Evolutionary conservation across 805 yeast species (phyloP), one percentile per base, ranked within the genome.

Genomic region (Dipodascus geniculatus): DNA sequence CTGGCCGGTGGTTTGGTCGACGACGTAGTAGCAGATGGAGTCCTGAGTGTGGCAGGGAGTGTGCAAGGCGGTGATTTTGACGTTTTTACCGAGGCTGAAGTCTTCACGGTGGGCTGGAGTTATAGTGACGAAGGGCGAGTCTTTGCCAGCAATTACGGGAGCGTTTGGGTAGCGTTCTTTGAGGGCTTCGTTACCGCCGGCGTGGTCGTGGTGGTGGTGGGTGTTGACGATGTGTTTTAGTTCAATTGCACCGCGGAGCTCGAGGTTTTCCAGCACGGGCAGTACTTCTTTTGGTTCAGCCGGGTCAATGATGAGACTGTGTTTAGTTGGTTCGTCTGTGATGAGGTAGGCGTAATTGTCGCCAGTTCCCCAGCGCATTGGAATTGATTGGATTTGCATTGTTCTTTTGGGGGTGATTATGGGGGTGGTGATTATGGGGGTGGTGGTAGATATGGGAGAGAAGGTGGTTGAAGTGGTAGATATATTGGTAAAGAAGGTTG

Each of bases 21-120:
- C 72, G 0, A 79, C 88, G 61, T 69, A 85, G 68, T 88, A 93
- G 65, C 98, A 91, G 56, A 93, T 86, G 2, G 96, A 87, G 69
- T 93, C 99, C 68, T 85, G 93, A 0, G 99, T 93, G 68, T 93
- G 99, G 65, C 99, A 93, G 2, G 99, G 99, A 0, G 99, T 93
- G 68, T 91, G 91, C 42, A 91, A 73, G 0, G 96, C 95, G 1
- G 83, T 81, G 51, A 90, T 78, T 17, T 79, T 74, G 51, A 91
- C 64, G 57, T 76, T 67, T 44, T 74, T 71, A 2, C 96, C 96
- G 55, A 89, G 70, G 56, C 75, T 74, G 56, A 85, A 72, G 19
- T 72, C 70, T 57, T 81, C 86, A 14, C 75, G 70, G 65, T 88
- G 82, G 0, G 74, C 68, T 1, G 96, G 96, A 2, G 89, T 81